A percentile compares a stretch with the other conserved stretches of the same genome.
phyloP scores from a whole-genome alignment of 2,329 filamentous ascomycete genomes.

The Claviceps capensis region DNA sequence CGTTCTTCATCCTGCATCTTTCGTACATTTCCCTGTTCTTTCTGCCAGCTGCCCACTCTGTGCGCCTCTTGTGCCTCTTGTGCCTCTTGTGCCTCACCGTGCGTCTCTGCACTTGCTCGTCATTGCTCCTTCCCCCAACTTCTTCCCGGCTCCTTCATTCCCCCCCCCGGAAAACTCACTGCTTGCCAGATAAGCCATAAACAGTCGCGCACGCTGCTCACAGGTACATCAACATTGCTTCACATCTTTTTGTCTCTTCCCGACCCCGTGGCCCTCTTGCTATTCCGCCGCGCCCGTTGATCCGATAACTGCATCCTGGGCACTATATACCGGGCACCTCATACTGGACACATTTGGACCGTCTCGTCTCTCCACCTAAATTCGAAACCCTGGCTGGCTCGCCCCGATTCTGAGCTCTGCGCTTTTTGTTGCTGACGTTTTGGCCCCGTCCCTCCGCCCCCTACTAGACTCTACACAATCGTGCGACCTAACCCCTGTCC shows the following conservation, averaged over 20 bases:
- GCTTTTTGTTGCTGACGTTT: slow-evolving; percentile 4
- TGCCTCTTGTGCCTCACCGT: neutral
- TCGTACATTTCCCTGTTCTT: neutral
- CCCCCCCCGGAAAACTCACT: neutral
- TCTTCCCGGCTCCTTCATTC: slow-evolving; percentile 2
- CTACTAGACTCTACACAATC: slow-evolving; percentile 4
- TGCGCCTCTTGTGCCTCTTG: neutral
- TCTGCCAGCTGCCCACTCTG: neutral
- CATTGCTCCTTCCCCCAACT: slow-evolving; percentile 3
- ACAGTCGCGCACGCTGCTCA: neutral
- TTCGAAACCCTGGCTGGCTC: neutral
- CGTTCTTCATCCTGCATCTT: slow-evolving; percentile 5
- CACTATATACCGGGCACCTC: neutral
- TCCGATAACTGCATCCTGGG: neutral
- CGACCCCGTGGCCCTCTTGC: slow-evolving; percentile 2
- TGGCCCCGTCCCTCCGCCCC: slow-evolving; percentile 5
- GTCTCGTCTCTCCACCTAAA: slow-evolving; percentile 3
- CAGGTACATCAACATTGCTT: slow-evolving; percentile 3
- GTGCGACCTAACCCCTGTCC: slow-evolving; percentile 4
- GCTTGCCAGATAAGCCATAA: neutral
- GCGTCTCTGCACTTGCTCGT: neutral
- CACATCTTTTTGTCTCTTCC: slow-evolving; percentile 3
- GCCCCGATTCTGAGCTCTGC: slow-evolving; percentile 2
- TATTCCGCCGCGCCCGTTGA: neutral
- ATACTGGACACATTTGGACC: too few relatives aligned